Evolutionary conservation across 208 protist species (phyloP).

Genomic region (Trypanosoma lewisi): DNA sequence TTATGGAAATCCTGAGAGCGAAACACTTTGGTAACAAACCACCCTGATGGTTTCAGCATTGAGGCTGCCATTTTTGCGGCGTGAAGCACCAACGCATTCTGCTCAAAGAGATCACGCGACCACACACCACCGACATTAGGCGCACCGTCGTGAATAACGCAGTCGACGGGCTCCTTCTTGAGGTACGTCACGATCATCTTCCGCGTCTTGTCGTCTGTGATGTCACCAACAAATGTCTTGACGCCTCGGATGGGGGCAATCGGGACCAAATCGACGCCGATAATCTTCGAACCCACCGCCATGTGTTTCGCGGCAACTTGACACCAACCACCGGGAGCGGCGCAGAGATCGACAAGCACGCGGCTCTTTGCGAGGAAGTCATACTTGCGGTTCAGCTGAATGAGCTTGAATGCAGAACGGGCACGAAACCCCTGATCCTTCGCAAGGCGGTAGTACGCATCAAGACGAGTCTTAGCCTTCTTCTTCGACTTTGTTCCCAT

Average conservation of each 20-base stretch:
- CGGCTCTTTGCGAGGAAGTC: slow-evolving; percentile 95
- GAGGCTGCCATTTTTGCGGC: slow-evolving; percentile 96
- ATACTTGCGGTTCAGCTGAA: slow-evolving; percentile 99
- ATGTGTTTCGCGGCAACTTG: slow-evolving; percentile 96
- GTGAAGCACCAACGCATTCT: slow-evolving; percentile 94
- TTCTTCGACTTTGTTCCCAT: slow-evolving; percentile 92
- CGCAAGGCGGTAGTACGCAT: slow-evolving; percentile 98
- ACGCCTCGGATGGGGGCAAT: slow-evolving; percentile 97
- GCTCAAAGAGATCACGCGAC: slow-evolving; percentile 98
- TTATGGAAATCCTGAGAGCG: slow-evolving; percentile 98
- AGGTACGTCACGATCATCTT: slow-evolving; percentile 92
- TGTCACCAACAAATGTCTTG: slow-evolving; percentile 97
- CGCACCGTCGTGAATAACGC: slow-evolving; percentile 99
- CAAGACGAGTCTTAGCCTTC: slow-evolving; percentile 91
- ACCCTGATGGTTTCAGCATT: slow-evolving; percentile 90
- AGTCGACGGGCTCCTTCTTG: slow-evolving; percentile 92
- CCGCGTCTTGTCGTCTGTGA: slow-evolving; percentile 97
- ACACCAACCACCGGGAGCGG: slow-evolving; percentile 98
- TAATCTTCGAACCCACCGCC: slow-evolving; percentile 94
- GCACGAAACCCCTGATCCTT: slow-evolving; percentile 99
- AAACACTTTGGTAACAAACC: slow-evolving; percentile 99
- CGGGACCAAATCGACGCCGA: slow-evolving; percentile 98
- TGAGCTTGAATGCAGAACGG: slow-evolving; percentile 99
- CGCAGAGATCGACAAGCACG: slow-evolving; percentile 95
- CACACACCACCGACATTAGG: slow-evolving; percentile 99